A percentile compares a stretch with the other conserved stretches of the same genome.
Evolutionary conservation across 805 yeast species (phyloP).

Genomic region (Kazachstania psychrophila): DNA sequence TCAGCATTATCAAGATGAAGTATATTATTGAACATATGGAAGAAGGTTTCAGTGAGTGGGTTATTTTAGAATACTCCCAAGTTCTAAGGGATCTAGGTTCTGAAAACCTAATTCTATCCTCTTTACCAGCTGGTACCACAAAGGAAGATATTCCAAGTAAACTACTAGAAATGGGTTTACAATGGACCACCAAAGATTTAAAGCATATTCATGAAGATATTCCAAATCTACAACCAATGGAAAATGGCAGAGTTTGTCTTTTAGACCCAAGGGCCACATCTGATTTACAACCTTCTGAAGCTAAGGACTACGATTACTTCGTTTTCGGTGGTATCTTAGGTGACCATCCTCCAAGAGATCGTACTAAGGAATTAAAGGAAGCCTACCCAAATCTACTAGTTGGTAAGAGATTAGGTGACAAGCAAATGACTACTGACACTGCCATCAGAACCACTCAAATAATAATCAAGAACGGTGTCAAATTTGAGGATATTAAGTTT

Average conservation of each 20-base stretch:
- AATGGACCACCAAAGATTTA: constrained; percentile 75
- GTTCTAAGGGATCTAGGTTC: constrained; percentile 77
- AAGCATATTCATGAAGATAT: constrained; percentile 33
- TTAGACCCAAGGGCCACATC: constrained; percentile 79
- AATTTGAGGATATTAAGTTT: constrained; percentile 68
- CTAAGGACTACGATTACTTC: constrained; percentile 63
- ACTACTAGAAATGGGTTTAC: constrained; percentile 53
- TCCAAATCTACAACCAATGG: constrained; percentile 38
- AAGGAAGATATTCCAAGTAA: constrained; percentile 54
- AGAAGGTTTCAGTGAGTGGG: constrained; percentile 95
- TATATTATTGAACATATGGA: constrained; percentile 97
- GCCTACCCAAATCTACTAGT: constrained; percentile 62
- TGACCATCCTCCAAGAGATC: constrained; percentile 83
- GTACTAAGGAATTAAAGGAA: constrained; percentile 78
- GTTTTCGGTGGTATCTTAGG: constrained; percentile 96
- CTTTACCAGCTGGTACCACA: constrained; percentile 58
- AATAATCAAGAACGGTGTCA: constrained; percentile 50
- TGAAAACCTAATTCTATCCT: constrained; percentile 64
- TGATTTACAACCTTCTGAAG: constrained; percentile 68
- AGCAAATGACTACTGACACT: constrained; percentile 97
- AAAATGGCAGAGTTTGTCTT: constrained; percentile 54
- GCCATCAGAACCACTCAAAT: constrained; percentile 86
- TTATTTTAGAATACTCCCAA: constrained; percentile 72
- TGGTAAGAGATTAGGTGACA: constrained; percentile 77
- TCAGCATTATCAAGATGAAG: constrained; percentile 66